Evolutionary conservation across 1,284 basidiomycete genomes (phyloP).

Genomic region (Tylopilus sp.): DNA sequence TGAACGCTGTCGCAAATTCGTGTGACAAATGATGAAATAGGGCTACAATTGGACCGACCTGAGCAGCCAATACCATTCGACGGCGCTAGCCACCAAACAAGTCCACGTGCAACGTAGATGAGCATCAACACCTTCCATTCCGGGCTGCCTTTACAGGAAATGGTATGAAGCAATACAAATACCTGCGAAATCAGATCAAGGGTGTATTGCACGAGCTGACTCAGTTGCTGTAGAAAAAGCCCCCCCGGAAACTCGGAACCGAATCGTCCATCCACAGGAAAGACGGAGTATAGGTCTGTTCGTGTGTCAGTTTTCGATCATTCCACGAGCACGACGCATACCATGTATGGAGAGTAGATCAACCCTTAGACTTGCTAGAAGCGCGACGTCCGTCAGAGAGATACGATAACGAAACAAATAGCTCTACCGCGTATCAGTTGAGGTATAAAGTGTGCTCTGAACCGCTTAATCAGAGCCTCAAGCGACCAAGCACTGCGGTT

Average conservation of each 20-base stretch:
- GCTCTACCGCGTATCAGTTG: slow-evolving; percentile 36
- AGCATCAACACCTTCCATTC: slow-evolving; percentile 31
- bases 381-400: not conserved
- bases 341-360: slow-evolving; percentile 27
- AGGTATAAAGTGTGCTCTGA: slow-evolving; percentile 41
- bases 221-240: slow-evolving; percentile 25
- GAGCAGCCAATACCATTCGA: slow-evolving; percentile 33
- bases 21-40: not conserved
- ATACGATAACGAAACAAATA: not conserved
- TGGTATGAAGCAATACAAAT: slow-evolving; percentile 27
- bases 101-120: slow-evolving; percentile 28
- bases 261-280: slow-evolving; percentile 28
- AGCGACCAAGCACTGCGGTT: slow-evolving; percentile 26
- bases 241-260: slow-evolving; percentile 38
- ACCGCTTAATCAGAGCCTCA: slow-evolving; percentile 22
- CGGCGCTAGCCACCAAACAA: slow-evolving; percentile 35
- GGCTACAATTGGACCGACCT: slow-evolving; percentile 25
- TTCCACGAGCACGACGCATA: not conserved
- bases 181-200: slow-evolving; percentile 33
- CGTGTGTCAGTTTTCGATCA: not conserved
- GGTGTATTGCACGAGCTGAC: slow-evolving; percentile 24
- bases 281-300: slow-evolving; percentile 17
- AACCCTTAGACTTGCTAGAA: slow-evolving; percentile 24
- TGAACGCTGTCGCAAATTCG: slow-evolving; percentile 33
- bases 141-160: slow-evolving; percentile 22